phyloP scores from a whole-genome alignment of 2,329 filamentous ascomycete species.

The Colletotrichum horii region DNA sequence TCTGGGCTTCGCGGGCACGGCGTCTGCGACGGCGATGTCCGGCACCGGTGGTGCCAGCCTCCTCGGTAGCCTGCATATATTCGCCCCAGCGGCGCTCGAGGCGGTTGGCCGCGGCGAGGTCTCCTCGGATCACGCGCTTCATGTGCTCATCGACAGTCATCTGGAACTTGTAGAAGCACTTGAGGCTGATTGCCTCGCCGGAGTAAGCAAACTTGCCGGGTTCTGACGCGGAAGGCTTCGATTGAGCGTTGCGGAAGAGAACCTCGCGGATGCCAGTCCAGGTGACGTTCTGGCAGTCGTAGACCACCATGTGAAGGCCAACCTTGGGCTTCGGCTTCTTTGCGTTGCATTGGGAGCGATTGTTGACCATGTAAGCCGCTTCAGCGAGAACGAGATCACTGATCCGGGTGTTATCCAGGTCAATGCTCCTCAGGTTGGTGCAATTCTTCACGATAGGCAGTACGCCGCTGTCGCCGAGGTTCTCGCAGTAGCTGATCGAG shows the following conservation, averaged over 20 bases:
- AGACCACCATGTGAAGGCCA: conserved; percentile 80
- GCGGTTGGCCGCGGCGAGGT: conserved; percentile 75
- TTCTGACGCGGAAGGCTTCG: conserved; percentile 55
- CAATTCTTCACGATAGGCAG: conserved; percentile 82
- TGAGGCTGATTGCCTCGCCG: conserved; percentile 81
- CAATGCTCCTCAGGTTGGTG: conserved; percentile 69
- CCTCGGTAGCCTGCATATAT: conserved; percentile 91
- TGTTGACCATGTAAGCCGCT: conserved; percentile 79
- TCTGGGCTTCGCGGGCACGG: conserved; percentile 80
- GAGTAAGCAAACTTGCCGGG: conserved; percentile 62
- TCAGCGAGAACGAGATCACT: conserved; percentile 87
- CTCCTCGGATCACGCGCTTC: conserved; percentile 80
- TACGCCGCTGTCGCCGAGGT: conserved; percentile 82
- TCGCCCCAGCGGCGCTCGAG: conserved; percentile 92
- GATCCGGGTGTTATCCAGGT: conserved; percentile 93
- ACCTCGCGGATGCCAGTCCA: conserved; percentile 92
- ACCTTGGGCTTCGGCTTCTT: conserved; percentile 52
- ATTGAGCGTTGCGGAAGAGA: conserved; percentile 81
- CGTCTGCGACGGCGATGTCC: conserved; percentile 74
- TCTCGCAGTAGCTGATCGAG: conserved; percentile 89
- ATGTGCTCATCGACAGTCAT: conserved; percentile 94
- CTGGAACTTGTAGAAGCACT: conserved; percentile 96
- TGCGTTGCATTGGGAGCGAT: conserved; percentile 57
- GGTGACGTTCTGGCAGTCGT: conserved; percentile 90
- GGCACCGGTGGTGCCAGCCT: conserved; percentile 73